phyloP scores from a whole-genome alignment of 2,329 filamentous ascomycete species.

The Venturia oleaginea region DNA sequence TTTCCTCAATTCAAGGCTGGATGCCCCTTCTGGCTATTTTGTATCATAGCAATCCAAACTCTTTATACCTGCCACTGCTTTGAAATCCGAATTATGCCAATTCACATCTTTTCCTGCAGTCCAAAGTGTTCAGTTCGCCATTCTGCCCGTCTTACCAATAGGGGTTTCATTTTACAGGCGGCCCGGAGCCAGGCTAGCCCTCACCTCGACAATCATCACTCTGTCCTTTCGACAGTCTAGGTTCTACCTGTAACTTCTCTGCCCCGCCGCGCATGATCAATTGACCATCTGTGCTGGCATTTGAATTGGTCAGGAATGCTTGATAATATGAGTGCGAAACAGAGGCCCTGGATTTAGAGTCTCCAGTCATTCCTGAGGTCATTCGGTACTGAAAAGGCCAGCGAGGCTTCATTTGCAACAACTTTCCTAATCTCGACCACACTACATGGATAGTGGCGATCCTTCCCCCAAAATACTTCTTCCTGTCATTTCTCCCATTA shows the following conservation, averaged over 20 bases:
- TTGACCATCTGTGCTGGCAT: background rate
- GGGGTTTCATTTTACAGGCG: background rate
- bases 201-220: background rate
- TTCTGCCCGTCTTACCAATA: background rate
- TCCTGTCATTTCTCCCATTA: conserved; percentile 18
- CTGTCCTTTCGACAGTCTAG: background rate
- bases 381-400: background rate
- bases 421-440: conserved; percentile 15
- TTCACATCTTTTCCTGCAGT: too few species aligned
- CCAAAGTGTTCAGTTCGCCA: background rate
- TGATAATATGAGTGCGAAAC: background rate
- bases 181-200: background rate
- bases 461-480: conserved; percentile 23
- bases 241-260: background rate
- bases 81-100: background rate
- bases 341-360: background rate
- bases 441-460: conserved; percentile 34
- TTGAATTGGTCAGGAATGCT: background rate
- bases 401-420: conserved; percentile 5
- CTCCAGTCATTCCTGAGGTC: background rate
- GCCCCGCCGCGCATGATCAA: background rate
- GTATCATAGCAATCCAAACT: background rate
- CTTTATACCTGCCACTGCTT: background rate
- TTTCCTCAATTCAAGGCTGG: too few species aligned
- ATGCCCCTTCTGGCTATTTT: background rate